Base-by-base conservation (phyloP, 148 eudicot species). In the Persicaria tinctoria region DNA sequence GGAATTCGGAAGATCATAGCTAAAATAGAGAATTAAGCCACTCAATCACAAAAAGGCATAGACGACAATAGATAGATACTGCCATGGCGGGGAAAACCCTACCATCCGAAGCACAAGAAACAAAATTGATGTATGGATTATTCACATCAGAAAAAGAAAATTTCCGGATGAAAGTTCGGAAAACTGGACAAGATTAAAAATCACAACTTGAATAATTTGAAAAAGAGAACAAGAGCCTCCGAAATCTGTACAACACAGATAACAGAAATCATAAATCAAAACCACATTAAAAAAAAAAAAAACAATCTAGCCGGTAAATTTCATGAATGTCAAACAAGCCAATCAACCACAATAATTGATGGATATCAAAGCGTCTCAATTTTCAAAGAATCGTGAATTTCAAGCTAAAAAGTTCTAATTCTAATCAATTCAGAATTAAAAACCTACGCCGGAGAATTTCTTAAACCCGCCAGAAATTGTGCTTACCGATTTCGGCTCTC, bases 401-500 rank as follows among this genome's bases (percentile, higher is more conserved):
- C 27, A 8, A 0, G n/a, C 41, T 32, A 0, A 23, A 32, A 64
- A 44, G 46, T 50, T 50, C 48, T n/a, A 66, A 66, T 66, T 66
- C 48, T 66, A 44, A 14, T 44, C 16, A 44, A 38, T 41, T 41
- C 18, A 66, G 32, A 63, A 66, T 6, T 60, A 41, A 66, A 66
- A 41, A 41, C 47, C 68, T 11, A 57, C 64, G 18, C 12, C 32
- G 20, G 23, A 60, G 13, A 66, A 44, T 38, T 41, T 5, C 47
- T 66, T 12, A 5, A 66, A 66, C 70, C 5, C 48, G 44, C 47
- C 70, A 66, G 70, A 63, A 63, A 66, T 66, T 44, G 8, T 66
- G 14, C 70, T 14, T 12, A 63, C 17, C 70, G 17, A 32, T 41
- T 44, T 12, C 8, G 18, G 44, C 47, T 16, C 13, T 4, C 4